Evolutionary conservation across 2,329 filamentous ascomycete species (phyloP), one percentile per base, ranked within the genome.

Genomic region (Tolypocladium inflatum): DNA sequence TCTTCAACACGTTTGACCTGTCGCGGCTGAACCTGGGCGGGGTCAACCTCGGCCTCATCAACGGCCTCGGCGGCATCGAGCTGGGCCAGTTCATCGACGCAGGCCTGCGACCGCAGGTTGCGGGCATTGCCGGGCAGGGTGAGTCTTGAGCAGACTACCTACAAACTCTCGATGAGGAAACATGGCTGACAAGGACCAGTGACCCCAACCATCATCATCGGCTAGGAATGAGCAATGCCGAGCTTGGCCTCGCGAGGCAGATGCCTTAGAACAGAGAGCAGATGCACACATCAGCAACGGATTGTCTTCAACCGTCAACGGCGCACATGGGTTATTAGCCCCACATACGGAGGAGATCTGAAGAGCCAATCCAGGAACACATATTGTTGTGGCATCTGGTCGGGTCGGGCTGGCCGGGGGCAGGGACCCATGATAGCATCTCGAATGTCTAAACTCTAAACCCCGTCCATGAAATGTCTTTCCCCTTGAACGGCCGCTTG

Each of bases 1-100:
- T 70, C 55, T 65, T 73, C 59, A 66, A 67, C 57, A 54, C 57
- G 45, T 62, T 70, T 33, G 67, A 72, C 61, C 60, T 72, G 35
- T 61, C 62, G 43, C 43, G 55, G 13, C 55, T 72, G 51, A 58
- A 61, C 43, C 60, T 72, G 8, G 68, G 65, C 30, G 58, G 55
- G 17, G 60, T 72, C 23, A 63, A 70, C 60, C 63, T 71, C 37
- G 70, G 68, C 2, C 63, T 71, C 48, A 67, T 71, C 42, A 60
- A 65, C 48, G 61, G 59, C 17, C 59, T 72, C 53, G 63, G 63
- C 13, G 59, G 61, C 10, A 57, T 72, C 30, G 65, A 70, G 57
- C 58, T 72, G 23, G 64, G 61, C 30, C 63, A 67, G 59, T 68
- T 73, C 60, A 63, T 73, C 35, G 66, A 69, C 38, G 60, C 60